A percentile compares a stretch with the other conserved stretches of the same genome.
These are phyloP conservation scores for Mycena latifolia DNA, from an alignment of 768 basidiomycete genomes.

Conservation along the genomic window DNA sequence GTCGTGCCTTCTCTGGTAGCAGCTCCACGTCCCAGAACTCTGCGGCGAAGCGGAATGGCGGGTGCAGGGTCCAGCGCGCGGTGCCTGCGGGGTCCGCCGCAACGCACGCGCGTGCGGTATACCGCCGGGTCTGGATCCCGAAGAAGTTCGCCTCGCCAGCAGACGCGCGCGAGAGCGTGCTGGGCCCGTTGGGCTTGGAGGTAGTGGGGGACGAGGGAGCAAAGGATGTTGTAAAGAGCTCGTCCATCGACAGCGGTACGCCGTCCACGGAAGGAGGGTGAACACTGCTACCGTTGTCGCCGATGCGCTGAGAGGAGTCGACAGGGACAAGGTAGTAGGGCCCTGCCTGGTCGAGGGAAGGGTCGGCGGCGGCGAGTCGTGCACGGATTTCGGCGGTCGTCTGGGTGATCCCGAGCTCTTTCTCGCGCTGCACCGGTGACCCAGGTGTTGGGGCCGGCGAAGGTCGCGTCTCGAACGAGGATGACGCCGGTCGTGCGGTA, in stretches of 20 bases:
- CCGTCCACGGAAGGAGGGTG: constrained; percentile 48
- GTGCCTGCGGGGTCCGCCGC: constrained; percentile 59
- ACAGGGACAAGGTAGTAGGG: constrained; percentile 73
- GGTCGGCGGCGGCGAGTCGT: constrained; percentile 37
- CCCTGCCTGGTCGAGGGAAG: constrained; percentile 43
- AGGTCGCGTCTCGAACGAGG: constrained; percentile 41
- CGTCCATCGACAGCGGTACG: constrained; percentile 69
- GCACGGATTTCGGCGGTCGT: constrained; percentile 65
- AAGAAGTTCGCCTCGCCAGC: constrained; percentile 71
- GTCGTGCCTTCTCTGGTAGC: constrained; percentile 85
- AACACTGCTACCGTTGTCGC: constrained; percentile 70
- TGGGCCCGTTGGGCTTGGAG: constrained; percentile 40
- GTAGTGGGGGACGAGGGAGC: constrained; percentile 39
- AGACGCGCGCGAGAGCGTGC: constrained; percentile 42
- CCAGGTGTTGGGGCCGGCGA: constrained; percentile 37
- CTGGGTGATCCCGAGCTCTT: constrained; percentile 76
- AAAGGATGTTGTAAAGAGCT: constrained; percentile 65
- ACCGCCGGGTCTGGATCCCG: constrained; percentile 65
- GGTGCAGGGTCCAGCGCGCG: constrained; percentile 73
- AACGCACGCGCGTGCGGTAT: constrained; percentile 56
- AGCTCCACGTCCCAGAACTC: constrained; percentile 92
- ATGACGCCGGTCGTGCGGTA: constrained; percentile 55
- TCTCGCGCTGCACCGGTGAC: constrained; percentile 58
- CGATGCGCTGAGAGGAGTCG: constrained; percentile 81
- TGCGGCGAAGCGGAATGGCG: constrained; percentile 87